These are phyloP conservation scores for Somion occarium DNA, from an alignment of 1,284 basidiomycete genomes.

Conservation along the genomic window DNA sequence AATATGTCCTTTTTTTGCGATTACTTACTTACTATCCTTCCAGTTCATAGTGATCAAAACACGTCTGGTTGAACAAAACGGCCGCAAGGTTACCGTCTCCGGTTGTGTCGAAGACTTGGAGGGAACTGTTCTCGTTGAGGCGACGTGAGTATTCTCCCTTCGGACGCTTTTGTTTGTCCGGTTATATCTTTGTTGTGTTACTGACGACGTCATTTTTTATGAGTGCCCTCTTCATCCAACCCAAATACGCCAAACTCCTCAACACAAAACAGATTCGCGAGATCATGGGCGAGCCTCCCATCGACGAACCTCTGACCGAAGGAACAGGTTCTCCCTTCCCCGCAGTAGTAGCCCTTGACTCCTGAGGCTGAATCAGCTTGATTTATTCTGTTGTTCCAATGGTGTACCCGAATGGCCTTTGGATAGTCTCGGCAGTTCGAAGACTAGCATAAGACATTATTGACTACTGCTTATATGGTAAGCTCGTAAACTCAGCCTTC, in stretches of 20 bases:
- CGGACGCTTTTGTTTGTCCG: not conserved
- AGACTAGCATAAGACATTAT: no score
- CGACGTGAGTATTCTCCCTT: conserved; percentile 49
- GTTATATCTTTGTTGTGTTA: no score
- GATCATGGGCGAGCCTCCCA: conserved; percentile 26
- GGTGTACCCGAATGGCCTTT: no score
- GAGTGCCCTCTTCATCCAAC: conserved; percentile 60
- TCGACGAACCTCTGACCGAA: conserved; percentile 18
- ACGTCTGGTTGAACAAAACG: conserved; percentile 57
- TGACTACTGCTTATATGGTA: no score
- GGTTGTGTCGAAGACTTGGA: conserved; percentile 75
- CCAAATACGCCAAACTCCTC: conserved; percentile 55
- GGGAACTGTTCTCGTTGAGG: conserved; percentile 78
- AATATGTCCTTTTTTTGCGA: conserved; percentile 6
- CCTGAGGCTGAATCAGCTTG: no score
- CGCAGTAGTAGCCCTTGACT: conserved; percentile 12
- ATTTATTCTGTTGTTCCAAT: no score
- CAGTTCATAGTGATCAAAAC: conserved; percentile 74
- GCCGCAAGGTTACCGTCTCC: conserved; percentile 72
- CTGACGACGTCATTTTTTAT: conserved; percentile 1
- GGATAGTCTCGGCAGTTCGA: no score
- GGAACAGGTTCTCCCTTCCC: conserved; percentile 21
- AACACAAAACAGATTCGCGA: conserved; percentile 29
- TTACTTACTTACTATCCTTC: conserved; percentile 13
- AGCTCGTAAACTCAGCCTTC: no score